phyloP scores from a whole-genome alignment of 2,329 filamentous ascomycete species.

The Talaromyces sp. region DNA sequence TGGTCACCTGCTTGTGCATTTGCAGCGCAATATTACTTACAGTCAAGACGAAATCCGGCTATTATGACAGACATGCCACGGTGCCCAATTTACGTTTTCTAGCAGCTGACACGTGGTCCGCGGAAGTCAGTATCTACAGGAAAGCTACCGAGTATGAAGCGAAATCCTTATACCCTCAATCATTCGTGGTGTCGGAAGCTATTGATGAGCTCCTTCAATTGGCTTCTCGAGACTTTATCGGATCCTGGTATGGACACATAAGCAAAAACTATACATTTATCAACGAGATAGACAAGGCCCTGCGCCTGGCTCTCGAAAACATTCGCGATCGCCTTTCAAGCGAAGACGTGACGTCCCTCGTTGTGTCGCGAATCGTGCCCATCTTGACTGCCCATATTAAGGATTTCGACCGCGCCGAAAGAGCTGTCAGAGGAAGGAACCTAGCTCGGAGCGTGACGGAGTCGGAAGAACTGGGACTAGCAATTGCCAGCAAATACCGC shows the following conservation, averaged over 20 bases:
- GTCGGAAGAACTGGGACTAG: constrained; percentile 90
- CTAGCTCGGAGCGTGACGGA: constrained; percentile 87
- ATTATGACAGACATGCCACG: constrained; percentile 41
- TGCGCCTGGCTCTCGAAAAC: constrained; percentile 66
- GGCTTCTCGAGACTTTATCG: constrained; percentile 77
- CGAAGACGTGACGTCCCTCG: constrained; percentile 76
- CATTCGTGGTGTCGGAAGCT: constrained; percentile 70
- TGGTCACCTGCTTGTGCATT: constrained; percentile 51
- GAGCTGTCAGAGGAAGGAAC: constrained; percentile 77
- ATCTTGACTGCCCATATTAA: constrained; percentile 82
- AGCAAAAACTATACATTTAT: constrained; percentile 73
- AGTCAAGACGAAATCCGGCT: constrained; percentile 31
- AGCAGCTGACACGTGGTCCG: constrained; percentile 59
- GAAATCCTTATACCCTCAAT: constrained; percentile 67
- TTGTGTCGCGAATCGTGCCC: constrained; percentile 77
- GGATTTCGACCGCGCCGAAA: constrained; percentile 87
- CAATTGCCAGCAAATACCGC: constrained; percentile 89
- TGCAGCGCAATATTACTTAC: constrained; percentile 59
- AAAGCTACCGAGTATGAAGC: constrained; percentile 62
- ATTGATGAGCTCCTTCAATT: constrained; percentile 73
- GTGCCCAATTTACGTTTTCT: constrained; percentile 54
- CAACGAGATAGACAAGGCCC: constrained; percentile 76
- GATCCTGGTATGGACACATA: constrained; percentile 82
- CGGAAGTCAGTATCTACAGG: constrained; percentile 63
- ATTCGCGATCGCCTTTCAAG: constrained; percentile 67